These are phyloP conservation scores for Myxozyma neglecta DNA, from an alignment of 805 yeast genomes.

Conservation along the genomic window DNA sequence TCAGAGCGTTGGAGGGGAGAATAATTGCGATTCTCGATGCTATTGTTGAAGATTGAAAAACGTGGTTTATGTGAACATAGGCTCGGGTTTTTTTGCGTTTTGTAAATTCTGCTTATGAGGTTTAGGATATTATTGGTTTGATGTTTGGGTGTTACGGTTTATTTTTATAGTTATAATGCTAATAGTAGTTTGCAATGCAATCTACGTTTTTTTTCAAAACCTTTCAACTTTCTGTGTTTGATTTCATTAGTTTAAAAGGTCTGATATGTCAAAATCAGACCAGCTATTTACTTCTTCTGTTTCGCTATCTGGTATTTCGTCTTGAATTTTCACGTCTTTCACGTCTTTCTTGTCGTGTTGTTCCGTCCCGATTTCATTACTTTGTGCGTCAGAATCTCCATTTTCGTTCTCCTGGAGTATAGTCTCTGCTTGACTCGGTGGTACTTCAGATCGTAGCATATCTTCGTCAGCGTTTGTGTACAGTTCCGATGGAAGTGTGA, in stretches of 20 bases:
- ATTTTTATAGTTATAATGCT: neutral
- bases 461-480: neutral
- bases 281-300: neutral
- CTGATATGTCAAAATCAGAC: neutral
- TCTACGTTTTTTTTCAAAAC: neutral
- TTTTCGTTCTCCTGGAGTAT: no score
- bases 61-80: neutral
- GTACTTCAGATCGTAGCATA: neutral
- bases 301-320: slow-evolving; percentile 8
- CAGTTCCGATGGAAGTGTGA: no score
- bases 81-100: neutral
- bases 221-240: no score
- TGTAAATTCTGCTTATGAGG: neutral
- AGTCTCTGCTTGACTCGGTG: neutral
- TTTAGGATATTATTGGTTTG: neutral
- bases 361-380: neutral
- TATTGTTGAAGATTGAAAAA: slow-evolving; percentile 6
- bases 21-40: slow-evolving; percentile 11
- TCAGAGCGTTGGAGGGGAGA: neutral
- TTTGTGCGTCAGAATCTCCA: neutral
- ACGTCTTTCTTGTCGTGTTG: neutral
- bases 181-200: neutral
- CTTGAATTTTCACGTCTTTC: neutral
- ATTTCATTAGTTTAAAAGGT: neutral
- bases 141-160: neutral